phyloP scores from a whole-genome alignment of 148 eudicot genomes.

The Dianthus caryophyllus region DNA sequence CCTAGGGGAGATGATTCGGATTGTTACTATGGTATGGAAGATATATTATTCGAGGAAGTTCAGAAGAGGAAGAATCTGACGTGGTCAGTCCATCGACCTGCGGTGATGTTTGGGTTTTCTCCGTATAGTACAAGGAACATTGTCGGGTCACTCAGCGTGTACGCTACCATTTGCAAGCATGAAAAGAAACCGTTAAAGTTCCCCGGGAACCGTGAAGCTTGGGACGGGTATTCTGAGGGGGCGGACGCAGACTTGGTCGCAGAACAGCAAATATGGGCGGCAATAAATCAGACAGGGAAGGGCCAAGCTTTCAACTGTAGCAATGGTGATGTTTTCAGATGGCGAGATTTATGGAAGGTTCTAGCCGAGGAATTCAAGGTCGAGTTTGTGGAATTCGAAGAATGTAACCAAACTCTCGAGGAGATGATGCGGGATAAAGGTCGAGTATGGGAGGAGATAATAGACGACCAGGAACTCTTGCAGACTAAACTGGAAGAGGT shows the following conservation, averaged over 20 bases:
- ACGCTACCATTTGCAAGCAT: constrained; percentile 71
- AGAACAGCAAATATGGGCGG: constrained; percentile 78
- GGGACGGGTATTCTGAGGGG: constrained; percentile 55
- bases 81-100: constrained; percentile 73
- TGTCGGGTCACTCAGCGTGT: constrained; percentile 57
- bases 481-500: constrained; percentile 52
- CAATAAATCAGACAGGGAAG: constrained; percentile 52
- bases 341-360: constrained; percentile 72
- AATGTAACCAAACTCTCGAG: constrained; percentile 30
- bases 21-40: constrained; percentile 56
- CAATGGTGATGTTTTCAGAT: constrained; percentile 67
- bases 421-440: constrained; percentile 67
- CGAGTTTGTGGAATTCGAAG: constrained; percentile 40
- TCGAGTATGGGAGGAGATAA: constrained; percentile 64
- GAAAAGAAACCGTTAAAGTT: constrained; percentile 49
- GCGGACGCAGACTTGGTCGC: constrained; percentile 79
- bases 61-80: constrained; percentile 45
- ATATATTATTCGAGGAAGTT: constrained; percentile 50
- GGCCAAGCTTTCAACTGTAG: constrained; percentile 63
- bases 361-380: constrained; percentile 56
- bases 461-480: constrained; percentile 43
- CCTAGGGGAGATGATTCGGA: constrained; percentile 43
- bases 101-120: constrained; percentile 60
- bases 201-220: constrained; percentile 47
- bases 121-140: constrained; percentile 60